These are phyloP conservation scores for Heliosperma pusillum DNA, from an alignment of 148 eudicot species.

Conservation along the genomic window DNA sequence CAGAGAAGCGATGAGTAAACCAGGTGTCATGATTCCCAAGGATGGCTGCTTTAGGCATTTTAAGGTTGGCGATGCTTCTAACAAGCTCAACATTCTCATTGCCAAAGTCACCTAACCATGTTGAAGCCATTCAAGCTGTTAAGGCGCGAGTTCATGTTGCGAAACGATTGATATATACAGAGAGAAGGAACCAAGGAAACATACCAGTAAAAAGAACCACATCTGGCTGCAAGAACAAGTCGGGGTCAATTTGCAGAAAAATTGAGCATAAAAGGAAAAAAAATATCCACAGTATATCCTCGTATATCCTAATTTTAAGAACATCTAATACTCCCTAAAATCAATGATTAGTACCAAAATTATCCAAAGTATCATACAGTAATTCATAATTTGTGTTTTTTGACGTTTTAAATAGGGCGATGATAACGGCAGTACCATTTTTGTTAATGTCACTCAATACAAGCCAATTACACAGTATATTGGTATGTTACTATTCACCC, in stretches of 20 bases:
- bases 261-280: background rate
- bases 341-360: background rate
- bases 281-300: background rate
- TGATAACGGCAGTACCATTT: too few relatives aligned
- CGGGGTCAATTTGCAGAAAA: background rate
- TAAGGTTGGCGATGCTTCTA: slow-evolving; percentile 55
- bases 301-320: background rate
- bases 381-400: too few relatives aligned
- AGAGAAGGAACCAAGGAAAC: slow-evolving; percentile 20
- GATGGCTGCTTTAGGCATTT: slow-evolving; percentile 69
- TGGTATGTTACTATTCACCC: too few relatives aligned
- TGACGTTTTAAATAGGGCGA: background rate
- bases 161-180: background rate
- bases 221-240: slow-evolving; percentile 73
- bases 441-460: too few relatives aligned
- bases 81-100: slow-evolving; percentile 89
- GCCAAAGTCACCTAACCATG: slow-evolving; percentile 77
- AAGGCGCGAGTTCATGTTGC: background rate
- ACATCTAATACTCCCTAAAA: background rate
- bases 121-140: background rate
- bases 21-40: slow-evolving; percentile 94
- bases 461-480: too few relatives aligned
- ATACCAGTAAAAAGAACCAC: slow-evolving; percentile 86
- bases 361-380: background rate
- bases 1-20: slow-evolving; percentile 58